phyloP scores from a whole-genome alignment of 139 green algal genomes.

The Ostreobium quekettii region DNA sequence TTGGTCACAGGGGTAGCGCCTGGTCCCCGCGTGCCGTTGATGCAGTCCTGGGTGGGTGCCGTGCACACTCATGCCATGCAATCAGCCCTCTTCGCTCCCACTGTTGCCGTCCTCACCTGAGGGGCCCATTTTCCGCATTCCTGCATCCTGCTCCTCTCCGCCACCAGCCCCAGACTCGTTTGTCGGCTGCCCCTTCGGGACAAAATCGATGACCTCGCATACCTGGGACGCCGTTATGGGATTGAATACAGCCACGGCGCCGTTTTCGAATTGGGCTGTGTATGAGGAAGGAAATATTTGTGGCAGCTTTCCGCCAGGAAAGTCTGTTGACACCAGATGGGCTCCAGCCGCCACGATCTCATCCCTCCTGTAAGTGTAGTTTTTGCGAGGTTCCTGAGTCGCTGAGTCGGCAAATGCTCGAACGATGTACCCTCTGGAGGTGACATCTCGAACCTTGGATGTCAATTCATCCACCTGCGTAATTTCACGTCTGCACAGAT shows the following conservation, averaged over 20 bases:
- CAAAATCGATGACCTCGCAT: too few species aligned
- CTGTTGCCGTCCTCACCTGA: too few species aligned
- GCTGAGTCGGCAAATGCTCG: conserved; percentile 9
- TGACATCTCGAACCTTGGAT: neutral
- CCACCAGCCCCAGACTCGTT: too few species aligned
- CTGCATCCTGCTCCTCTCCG: too few species aligned
- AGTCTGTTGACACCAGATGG: conserved; percentile 13
- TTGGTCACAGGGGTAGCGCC: too few species aligned
- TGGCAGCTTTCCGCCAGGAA: conserved; percentile 4
- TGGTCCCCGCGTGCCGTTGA: too few species aligned
- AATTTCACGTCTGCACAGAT: too few species aligned
- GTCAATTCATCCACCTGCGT: neutral
- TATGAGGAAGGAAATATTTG: conserved; percentile 1
- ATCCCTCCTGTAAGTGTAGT: conserved; percentile 2
- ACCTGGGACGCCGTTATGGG: conserved; percentile 1
- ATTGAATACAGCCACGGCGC: conserved; percentile 1
- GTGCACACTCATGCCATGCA: too few species aligned
- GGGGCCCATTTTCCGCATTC: too few species aligned
- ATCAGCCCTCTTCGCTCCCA: too few species aligned
- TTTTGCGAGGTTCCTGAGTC: neutral
- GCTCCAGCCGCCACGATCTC: conserved; percentile 4
- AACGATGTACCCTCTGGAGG: conserved; percentile 11
- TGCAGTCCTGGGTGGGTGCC: too few species aligned
- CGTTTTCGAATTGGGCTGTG: neutral
- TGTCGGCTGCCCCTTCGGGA: too few species aligned